phyloP scores from a whole-genome alignment of 768 basidiomycete genomes.

The Russula sp. region DNA sequence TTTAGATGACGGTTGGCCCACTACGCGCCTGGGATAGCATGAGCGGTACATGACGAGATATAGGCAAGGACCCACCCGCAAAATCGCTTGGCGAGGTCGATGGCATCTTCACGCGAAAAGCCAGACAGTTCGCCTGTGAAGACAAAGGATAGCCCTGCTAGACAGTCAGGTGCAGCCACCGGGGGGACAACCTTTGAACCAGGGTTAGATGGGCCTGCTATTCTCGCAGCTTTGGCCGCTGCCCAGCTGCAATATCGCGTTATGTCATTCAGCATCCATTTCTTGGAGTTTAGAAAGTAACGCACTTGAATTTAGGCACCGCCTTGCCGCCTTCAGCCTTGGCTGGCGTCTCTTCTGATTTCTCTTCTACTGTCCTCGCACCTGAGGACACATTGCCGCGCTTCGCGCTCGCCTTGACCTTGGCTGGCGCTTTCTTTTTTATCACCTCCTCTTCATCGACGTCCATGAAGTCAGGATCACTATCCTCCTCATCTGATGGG shows the following conservation, averaged over 20 bases:
- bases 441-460: slow-evolving; percentile 20
- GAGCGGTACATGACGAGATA: neutral
- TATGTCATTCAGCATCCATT: neutral
- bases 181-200: slow-evolving; percentile 59
- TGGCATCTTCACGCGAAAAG: slow-evolving; percentile 81
- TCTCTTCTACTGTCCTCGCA: slow-evolving; percentile 7
- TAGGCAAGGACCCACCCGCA: slow-evolving; percentile 61
- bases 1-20: slow-evolving; percentile 78
- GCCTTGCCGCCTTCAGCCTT: slow-evolving; percentile 22
- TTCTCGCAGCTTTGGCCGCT: slow-evolving; percentile 51
- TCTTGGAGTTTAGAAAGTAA: neutral
- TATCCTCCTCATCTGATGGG: slow-evolving; percentile 24
- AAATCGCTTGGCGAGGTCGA: slow-evolving; percentile 85
- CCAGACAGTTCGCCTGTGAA: slow-evolving; percentile 91
- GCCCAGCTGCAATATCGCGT: slow-evolving; percentile 34
- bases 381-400: neutral
- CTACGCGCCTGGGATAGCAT: slow-evolving; percentile 58
- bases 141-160: slow-evolving; percentile 84
- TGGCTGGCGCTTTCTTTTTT: slow-evolving; percentile 20
- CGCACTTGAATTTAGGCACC: slow-evolving; percentile 35
- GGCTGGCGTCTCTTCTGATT: slow-evolving; percentile 18
- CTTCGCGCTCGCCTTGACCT: slow-evolving; percentile 16
- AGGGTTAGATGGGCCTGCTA: slow-evolving; percentile 48
- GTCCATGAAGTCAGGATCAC: slow-evolving; percentile 21
- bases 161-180: slow-evolving; percentile 69